Conservation (phyloP, 1,284 basidiomycete species). For the Ganoderma lucidum region DNA sequence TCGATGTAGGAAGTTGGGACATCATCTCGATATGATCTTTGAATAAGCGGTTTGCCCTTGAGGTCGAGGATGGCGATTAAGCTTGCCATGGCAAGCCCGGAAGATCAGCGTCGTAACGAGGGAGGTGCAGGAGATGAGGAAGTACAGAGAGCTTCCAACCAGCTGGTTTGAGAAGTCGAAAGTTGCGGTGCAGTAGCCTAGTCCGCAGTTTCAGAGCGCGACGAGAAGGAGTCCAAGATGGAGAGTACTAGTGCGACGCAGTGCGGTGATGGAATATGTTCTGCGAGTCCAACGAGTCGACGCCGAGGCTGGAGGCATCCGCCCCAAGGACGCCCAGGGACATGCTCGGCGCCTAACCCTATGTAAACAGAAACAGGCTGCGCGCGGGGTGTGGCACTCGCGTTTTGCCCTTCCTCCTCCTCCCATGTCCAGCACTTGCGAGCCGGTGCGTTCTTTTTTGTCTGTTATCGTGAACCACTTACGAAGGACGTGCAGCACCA, state of each 20-base stretch:
- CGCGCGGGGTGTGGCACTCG: slow-evolving; percentile 27
- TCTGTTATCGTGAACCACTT: slow-evolving; percentile 2
- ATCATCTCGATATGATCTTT: slow-evolving; percentile 98
- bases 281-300: neutral
- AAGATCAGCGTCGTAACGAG: neutral
- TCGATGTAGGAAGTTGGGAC: slow-evolving; percentile 91
- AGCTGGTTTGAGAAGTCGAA: neutral
- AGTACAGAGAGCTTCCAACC: neutral
- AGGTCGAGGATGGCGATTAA: slow-evolving; percentile 96
- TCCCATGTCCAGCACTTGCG: slow-evolving; percentile 29
- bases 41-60: slow-evolving; percentile 98
- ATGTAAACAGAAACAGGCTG: slow-evolving; percentile 16
- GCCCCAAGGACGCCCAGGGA: slow-evolving; percentile 17
- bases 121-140: neutral
- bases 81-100: slow-evolving; percentile 53
- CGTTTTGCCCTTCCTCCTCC: slow-evolving; percentile 19
- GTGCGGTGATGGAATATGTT: neutral
- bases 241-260: neutral
- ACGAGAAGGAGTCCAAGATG: neutral
- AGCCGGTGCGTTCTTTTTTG: slow-evolving; percentile 19
- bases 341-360: neutral
- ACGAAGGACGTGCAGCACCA: slow-evolving; percentile 57
- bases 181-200: neutral
- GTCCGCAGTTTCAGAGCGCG: neutral
- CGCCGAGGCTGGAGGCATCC: neutral